Evolutionary conservation across 345 rosid genomes (phyloP).

Genomic region (Anacardium occidentale): DNA sequence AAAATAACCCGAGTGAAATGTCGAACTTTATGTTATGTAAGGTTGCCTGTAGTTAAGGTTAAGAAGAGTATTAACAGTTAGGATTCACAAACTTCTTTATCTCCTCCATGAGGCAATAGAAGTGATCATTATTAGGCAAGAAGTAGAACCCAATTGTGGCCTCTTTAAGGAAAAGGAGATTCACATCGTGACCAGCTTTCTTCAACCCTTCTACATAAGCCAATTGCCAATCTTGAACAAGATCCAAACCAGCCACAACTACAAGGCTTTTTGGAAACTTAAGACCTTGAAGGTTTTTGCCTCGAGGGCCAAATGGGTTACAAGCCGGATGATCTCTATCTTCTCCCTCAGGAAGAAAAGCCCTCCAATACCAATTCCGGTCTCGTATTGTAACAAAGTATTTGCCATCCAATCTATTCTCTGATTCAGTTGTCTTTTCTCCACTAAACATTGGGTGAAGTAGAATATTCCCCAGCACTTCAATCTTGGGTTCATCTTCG

Average conservation of each 20-base stretch:
- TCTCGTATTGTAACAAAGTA: conserved; percentile 84
- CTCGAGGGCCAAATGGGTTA: conserved; percentile 88
- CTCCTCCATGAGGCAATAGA: conserved; percentile 81
- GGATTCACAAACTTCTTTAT: conserved; percentile 64
- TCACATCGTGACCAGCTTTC: conserved; percentile 54
- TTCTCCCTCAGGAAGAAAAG: conserved; percentile 80
- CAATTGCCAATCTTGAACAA: conserved; percentile 91
- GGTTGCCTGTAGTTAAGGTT: conserved; percentile 42
- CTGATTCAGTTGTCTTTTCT: conserved; percentile 39
- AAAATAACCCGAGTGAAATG: conserved; percentile 37
- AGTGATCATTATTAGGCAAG: conserved; percentile 84
- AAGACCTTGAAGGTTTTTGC: conserved; percentile 42
- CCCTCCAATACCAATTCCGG: conserved; percentile 98
- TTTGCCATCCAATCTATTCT: conserved; percentile 70
- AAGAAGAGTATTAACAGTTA: conserved; percentile 44
- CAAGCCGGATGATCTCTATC: conserved; percentile 93
- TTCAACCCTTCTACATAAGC: conserved; percentile 76
- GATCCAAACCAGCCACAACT: conserved; percentile 89
- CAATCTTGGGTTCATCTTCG: conserved; percentile 35
- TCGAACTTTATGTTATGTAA: conserved; percentile 52
- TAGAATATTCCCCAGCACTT: conserved; percentile 79
- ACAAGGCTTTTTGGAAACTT: conserved; percentile 82
- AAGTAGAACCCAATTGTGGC: conserved; percentile 96
- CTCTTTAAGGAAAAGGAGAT: conserved; percentile 65
- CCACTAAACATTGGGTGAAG: conserved; percentile 96